Evolutionary conservation across 1,284 basidiomycete genomes (phyloP), one percentile per base, ranked within the genome.

Genomic region (Clitocybe nebularis): DNA sequence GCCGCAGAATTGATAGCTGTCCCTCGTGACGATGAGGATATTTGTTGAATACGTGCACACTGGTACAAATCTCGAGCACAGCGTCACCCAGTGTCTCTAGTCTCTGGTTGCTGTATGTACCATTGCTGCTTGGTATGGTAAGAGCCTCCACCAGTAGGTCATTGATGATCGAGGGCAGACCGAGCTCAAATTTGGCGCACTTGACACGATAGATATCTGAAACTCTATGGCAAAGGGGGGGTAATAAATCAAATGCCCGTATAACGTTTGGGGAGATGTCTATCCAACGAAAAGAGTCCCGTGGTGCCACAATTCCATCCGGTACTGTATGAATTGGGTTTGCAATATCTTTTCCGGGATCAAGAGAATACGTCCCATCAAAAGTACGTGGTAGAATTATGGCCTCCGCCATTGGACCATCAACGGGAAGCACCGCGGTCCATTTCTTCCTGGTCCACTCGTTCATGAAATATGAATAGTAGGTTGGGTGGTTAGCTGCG

Each of bases 31-130:
- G 74, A 48, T 78, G 69, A 0, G 84, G 85, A 52, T 75, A 88
- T 43, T 74, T 72, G 63, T 86, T 84, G 66, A 83, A 85, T 1
- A 91, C 60, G 54, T 91, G 77, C 1, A 90, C 80, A 9, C 84
- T 83, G 1, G 80, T 80, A 30, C 79, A 76, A 21, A 93, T 63
- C 57, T 92, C 84, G 30, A 93, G 71, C 0, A 91, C 84, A 0
- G 84, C 77, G 56, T 93, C 90, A 5, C 90, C 89, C 11, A 92
- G 67, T 0, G 89, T 91, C 60, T 93, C 90, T 39, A 93, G 60
- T 1, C 86, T 77, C 57, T 93, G 87, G 49, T 92, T 93, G 59
- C 76, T 88, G 63, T 77, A 88, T 5, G 74, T 72, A 4, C 77
- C 72, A 23, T 58, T 58, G 9, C 80, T 72, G 32, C 71, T 72